Base-by-base conservation (phyloP, 2,329 filamentous ascomycete genomes). In the Colletotrichum sp. region DNA sequence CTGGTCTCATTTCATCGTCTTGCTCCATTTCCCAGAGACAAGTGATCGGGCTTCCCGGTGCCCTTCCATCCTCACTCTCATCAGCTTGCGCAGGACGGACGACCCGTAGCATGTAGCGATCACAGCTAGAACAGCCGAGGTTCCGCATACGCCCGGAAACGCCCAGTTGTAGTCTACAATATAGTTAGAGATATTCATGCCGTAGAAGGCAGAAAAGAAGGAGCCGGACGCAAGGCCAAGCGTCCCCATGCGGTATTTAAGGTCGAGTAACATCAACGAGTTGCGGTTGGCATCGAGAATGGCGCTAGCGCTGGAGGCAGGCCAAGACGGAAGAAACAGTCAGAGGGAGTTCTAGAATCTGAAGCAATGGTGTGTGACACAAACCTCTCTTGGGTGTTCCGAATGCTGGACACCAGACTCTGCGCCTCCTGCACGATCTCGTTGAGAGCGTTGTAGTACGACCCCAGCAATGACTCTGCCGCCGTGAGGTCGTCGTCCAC, bases 121-220 rank as follows among this genome's bases (percentile, higher is more conserved):
- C 68, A 93, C 90, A 14, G 95, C 95, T 83, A 96, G 92, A 72
- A 93, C 81, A 71, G 93, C 90, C 74, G 95, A 97, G 76, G 91
- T 87, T 18, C 87, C 89, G 4, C 94, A 95, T 75, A 99, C 93
- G 68, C 91, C 91, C 61, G 90, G 90, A 83, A 99, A 98, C 10
- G 96, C 96, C 84, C 95, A 91, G 84, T 95, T 91, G 3, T 94
- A 96, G 83, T 99, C 96, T 87, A 99, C 96, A 80, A 99, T 95
- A 84, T 98, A 99, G 86, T 99, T 99, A 83, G 98, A 97, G 78
- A 99, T 88, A 86, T 99, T 99, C 96, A 99, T 99, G 80, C 96
- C 96, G 89, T 99, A 99, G n/a, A 99, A 92, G 16, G 96, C 96
- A 13, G 97, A 97, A 81, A 98, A 91, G 82, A 99, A 97, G 65